These are phyloP conservation scores for Amylostereum chailletii DNA, from an alignment of 1,284 basidiomycete species.

Conservation along the genomic window DNA sequence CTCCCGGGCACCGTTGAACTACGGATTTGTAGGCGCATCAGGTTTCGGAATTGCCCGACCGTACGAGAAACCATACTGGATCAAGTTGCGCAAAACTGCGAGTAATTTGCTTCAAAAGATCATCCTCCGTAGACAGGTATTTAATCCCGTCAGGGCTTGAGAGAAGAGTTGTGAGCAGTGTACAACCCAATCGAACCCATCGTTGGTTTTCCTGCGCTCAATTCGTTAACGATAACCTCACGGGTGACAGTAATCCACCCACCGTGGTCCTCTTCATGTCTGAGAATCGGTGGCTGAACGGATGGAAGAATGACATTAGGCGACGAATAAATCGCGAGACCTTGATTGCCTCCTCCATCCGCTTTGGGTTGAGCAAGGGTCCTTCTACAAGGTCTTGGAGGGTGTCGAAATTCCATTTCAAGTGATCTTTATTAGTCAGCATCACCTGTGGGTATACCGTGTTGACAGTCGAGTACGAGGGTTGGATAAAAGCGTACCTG, in stretches of 20 bases:
- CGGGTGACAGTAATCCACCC: constrained; percentile 11
- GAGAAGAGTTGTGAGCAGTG: constrained; percentile 77
- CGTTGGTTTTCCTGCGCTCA: constrained; percentile 54
- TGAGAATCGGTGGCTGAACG: constrained; percentile 81
- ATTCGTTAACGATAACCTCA: background rate
- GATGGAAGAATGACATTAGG: constrained; percentile 89
- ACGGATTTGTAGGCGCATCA: background rate
- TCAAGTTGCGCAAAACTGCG: constrained; percentile 90
- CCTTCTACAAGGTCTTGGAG: constrained; percentile 90
- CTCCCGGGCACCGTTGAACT: constrained; percentile 62
- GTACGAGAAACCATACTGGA: constrained; percentile 48
- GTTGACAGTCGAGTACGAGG: constrained; percentile 6
- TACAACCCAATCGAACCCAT: constrained; percentile 84
- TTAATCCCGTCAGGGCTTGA: constrained; percentile 77
- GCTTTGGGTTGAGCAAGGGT: constrained; percentile 81
- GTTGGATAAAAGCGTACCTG: constrained; percentile 41
- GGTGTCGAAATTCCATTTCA: constrained; percentile 89
- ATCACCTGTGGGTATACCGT: constrained; percentile 49
- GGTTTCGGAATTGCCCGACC: background rate
- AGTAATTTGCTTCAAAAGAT: constrained; percentile 78
- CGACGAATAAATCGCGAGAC: constrained; percentile 83
- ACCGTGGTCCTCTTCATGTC: constrained; percentile 72
- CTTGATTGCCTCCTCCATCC: constrained; percentile 94
- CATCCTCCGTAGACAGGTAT: constrained; percentile 79
- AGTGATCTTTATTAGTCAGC: constrained; percentile 74